These are phyloP conservation scores for Cytospora chrysosperma DNA, from an alignment of 2,329 filamentous ascomycete species.

Conservation along the genomic window DNA sequence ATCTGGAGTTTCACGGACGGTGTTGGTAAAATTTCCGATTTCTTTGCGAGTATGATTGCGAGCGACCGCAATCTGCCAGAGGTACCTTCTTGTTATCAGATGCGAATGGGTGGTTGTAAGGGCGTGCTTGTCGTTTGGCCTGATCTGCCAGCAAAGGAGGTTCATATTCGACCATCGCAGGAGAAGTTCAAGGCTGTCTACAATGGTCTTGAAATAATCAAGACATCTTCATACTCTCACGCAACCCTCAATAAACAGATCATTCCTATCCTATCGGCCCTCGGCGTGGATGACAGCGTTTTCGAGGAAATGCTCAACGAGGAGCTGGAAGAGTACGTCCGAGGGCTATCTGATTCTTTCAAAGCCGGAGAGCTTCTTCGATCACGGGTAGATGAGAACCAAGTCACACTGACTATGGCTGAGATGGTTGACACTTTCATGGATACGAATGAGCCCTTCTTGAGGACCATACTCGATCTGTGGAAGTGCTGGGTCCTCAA, in stretches of 20 bases:
- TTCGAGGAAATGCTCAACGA: constrained; percentile 67
- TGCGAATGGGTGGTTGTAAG: constrained; percentile 89
- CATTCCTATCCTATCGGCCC: constrained; percentile 76
- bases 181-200: constrained; percentile 76
- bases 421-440: constrained; percentile 80
- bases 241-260: constrained; percentile 88
- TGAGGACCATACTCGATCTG: constrained; percentile 72
- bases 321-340: constrained; percentile 68
- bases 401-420: constrained; percentile 72
- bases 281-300: constrained; percentile 66
- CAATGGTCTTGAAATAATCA: constrained; percentile 79
- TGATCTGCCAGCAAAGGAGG: constrained; percentile 61
- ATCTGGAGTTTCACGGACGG: constrained; percentile 76
- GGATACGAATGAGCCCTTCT: constrained; percentile 71
- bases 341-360: constrained; percentile 64
- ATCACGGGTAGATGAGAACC: constrained; percentile 81
- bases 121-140: constrained; percentile 79
- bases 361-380: constrained; percentile 68
- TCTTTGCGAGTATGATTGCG: constrained; percentile 72
- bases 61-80: constrained; percentile 64
- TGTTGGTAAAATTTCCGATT: constrained; percentile 84
- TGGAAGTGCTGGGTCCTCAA: constrained; percentile 92
- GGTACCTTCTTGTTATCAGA: constrained; percentile 82
- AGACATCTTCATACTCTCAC: constrained; percentile 71
- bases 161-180: constrained; percentile 82